Conservation (phyloP, 177 flowering plant genomes). For the Vitis hybrid region DNA sequence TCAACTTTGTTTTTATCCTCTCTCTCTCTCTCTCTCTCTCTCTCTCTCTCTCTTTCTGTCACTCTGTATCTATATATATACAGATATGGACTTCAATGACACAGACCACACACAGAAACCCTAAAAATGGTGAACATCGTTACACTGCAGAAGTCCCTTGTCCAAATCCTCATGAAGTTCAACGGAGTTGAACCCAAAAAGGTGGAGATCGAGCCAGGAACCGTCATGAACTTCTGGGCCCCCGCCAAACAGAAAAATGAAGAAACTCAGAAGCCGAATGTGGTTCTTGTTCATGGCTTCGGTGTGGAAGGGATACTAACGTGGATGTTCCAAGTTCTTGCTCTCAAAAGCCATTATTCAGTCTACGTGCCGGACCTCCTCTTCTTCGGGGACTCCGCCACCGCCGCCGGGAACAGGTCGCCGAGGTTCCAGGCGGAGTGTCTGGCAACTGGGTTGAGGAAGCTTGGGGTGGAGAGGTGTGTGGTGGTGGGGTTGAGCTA, state of each 20-base stretch:
- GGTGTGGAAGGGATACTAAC: constrained; percentile 23
- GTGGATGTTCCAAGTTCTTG: constrained; percentile 32
- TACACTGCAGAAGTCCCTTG: constrained; percentile 9
- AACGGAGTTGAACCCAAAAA: constrained; percentile 24
- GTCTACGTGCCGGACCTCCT: constrained; percentile 40
- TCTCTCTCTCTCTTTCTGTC: too few relatives aligned
- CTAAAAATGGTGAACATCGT: constrained; percentile 30
- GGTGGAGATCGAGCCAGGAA: constrained; percentile 41
- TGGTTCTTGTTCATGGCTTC: constrained; percentile 35
- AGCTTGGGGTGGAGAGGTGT: constrained; percentile 35
- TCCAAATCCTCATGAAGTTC: constrained; percentile 23
- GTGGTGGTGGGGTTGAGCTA: constrained; percentile 46
- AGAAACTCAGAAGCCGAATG: constrained; percentile 15
- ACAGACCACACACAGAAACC: not conserved
- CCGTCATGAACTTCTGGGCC: constrained; percentile 32
- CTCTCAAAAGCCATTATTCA: constrained; percentile 14
- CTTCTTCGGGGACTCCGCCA: constrained; percentile 40
- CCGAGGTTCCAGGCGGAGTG: constrained; percentile 36
- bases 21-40: too few relatives aligned
- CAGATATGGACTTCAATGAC: not conserved
- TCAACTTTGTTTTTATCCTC: too few relatives aligned
- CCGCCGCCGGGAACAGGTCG: constrained; percentile 24
- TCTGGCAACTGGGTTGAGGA: constrained; percentile 29
- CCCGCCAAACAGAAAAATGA: constrained; percentile 11
- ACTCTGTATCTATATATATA: not conserved